A percentile compares a stretch with the other conserved stretches of the same genome.
These are phyloP conservation scores for Wallacemonas sp. DNA, from an alignment of 208 protist species.

Conservation along the genomic window DNA sequence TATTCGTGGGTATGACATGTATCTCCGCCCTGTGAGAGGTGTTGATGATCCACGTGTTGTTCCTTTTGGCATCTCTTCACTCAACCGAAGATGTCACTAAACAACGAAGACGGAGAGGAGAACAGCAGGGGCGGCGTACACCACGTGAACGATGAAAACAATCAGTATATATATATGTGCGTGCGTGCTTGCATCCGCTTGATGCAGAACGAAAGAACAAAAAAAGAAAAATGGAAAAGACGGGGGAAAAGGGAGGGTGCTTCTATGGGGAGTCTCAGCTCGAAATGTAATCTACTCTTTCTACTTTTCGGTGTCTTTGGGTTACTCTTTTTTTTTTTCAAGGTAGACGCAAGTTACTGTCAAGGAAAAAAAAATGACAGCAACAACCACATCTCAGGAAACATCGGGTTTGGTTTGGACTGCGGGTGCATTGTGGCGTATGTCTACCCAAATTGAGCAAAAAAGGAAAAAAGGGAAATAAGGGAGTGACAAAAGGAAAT, in stretches of 20 bases:
- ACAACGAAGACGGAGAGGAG: too few relatives aligned
- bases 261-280: neutral
- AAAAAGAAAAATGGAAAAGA: constrained; percentile 1
- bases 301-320: constrained; percentile 15
- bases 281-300: constrained; percentile 17
- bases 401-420: too few relatives aligned
- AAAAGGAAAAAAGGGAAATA: constrained; percentile 6
- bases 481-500: neutral
- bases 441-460: neutral
- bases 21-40: too few relatives aligned
- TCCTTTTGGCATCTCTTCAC: too few relatives aligned
- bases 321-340: constrained; percentile 23
- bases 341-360: neutral
- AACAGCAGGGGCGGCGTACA: too few relatives aligned
- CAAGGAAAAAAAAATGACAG: constrained; percentile 23
- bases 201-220: too few relatives aligned
- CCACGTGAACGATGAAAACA: too few relatives aligned
- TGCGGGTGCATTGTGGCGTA: too few relatives aligned
- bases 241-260: constrained; percentile 7
- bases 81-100: too few relatives aligned
- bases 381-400: too few relatives aligned
- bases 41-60: too few relatives aligned
- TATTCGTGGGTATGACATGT: too few relatives aligned
- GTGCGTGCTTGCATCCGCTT: neutral
- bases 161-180: neutral